Conservation (phyloP, 495 filamentous ascomycete species). For the Hypoxylon trugodes region DNA sequence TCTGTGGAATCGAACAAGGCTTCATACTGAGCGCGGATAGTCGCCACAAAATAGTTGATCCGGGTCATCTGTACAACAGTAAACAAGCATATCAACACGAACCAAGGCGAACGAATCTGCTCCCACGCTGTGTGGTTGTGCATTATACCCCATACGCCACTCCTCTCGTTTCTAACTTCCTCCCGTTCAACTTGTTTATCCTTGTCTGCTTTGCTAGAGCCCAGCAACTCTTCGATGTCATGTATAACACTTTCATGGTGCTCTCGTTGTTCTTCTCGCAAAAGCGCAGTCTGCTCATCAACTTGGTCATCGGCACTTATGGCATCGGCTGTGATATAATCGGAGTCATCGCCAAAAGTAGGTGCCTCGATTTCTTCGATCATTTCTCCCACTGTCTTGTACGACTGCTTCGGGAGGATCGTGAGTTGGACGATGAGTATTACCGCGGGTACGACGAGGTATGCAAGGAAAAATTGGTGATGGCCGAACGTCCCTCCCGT, state of each 20-base stretch:
- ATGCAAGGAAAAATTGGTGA: slow-evolving; percentile 76
- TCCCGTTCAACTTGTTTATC: slow-evolving; percentile 61
- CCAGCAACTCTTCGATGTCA: slow-evolving; percentile 79
- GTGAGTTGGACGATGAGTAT: slow-evolving; percentile 75
- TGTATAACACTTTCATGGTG: slow-evolving; percentile 73
- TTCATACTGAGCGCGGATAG: slow-evolving; percentile 84
- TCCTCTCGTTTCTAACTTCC: slow-evolving; percentile 67
- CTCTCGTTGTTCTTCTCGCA: slow-evolving; percentile 68
- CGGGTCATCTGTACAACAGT: slow-evolving; percentile 92
- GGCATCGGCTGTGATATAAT: slow-evolving; percentile 18
- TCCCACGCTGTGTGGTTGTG: slow-evolving; percentile 75
- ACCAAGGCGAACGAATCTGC: slow-evolving; percentile 88
- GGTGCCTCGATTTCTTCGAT: slow-evolving; percentile 70
- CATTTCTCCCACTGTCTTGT: slow-evolving; percentile 88
- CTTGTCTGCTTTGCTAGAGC: slow-evolving; percentile 63
- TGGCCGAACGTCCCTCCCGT: slow-evolving; percentile 68
- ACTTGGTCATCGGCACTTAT: slow-evolving; percentile 66
- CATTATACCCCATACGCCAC: slow-evolving; percentile 88
- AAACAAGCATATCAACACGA: slow-evolving; percentile 84
- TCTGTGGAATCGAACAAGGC: slow-evolving; percentile 70
- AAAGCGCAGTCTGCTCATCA: slow-evolving; percentile 65
- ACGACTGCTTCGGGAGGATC: slow-evolving; percentile 80
- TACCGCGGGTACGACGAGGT: slow-evolving; percentile 75
- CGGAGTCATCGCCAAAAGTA: slow-evolving; percentile 23
- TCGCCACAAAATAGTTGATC: slow-evolving; percentile 98